phyloP scores from a whole-genome alignment of 179 eudicot genomes.

The Beta corolliflora region DNA sequence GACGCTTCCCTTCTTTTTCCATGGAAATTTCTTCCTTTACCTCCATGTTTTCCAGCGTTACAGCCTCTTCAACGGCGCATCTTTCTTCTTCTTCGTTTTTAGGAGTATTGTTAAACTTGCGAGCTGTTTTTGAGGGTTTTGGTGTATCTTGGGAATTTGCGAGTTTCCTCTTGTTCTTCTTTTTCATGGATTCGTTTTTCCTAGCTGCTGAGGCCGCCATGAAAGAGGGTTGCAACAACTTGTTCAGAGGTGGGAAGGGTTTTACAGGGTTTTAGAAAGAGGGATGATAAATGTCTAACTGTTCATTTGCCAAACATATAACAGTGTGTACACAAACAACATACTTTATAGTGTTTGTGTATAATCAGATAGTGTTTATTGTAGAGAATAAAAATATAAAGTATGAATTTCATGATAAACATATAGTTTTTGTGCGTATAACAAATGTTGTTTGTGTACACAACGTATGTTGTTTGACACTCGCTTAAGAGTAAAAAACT shows the following conservation, averaged over 20 bases:
- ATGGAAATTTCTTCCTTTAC: neutral
- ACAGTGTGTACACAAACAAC: too few species aligned
- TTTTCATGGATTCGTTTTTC: constrained; percentile 14
- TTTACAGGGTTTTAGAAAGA: constrained; percentile 24
- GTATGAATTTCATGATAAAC: too few species aligned
- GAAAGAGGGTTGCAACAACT: constrained; percentile 15
- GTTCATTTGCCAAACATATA: too few species aligned
- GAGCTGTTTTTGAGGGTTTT: constrained; percentile 39
- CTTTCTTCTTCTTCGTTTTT: constrained; percentile 16
- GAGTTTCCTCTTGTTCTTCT: constrained; percentile 41
- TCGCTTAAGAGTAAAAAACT: too few species aligned
- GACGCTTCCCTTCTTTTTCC: constrained; percentile 11
- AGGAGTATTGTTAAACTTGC: constrained; percentile 10
- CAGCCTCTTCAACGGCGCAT: constrained; percentile 18
- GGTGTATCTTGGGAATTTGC: constrained; percentile 10
- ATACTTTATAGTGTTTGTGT: too few species aligned
- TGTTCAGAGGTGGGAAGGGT: constrained; percentile 3
- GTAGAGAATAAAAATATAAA: too few species aligned
- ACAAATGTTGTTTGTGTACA: too few species aligned
- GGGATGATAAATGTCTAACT: too few species aligned
- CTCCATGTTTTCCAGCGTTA: constrained; percentile 18
- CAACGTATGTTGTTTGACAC: too few species aligned
- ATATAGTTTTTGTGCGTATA: too few species aligned
- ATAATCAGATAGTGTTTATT: too few species aligned
- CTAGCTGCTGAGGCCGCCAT: constrained; percentile 45